These are phyloP conservation scores for Trichophyton mentagrophytes DNA, from an alignment of 2,329 filamentous ascomycete genomes.

Conservation along the genomic window DNA sequence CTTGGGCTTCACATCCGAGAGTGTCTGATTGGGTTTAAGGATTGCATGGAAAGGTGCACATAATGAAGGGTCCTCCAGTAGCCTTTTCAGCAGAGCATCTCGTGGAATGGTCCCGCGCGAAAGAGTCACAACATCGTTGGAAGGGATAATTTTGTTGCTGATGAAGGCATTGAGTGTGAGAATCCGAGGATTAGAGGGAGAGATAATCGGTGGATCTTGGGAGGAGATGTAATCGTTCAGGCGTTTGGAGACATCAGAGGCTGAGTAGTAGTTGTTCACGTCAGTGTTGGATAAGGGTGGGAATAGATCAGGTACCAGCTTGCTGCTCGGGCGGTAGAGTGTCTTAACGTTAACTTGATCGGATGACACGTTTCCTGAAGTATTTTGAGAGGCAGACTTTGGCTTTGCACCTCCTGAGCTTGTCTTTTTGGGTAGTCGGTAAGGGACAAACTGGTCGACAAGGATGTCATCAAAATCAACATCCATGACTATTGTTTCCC, in stretches of 20 bases:
- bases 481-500: conserved; percentile 51
- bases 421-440: conserved; percentile 44
- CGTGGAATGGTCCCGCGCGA: conserved; percentile 46
- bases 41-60: conserved; percentile 47
- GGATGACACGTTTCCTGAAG: conserved; percentile 16
- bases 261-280: conserved; percentile 44
- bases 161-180: conserved; percentile 51
- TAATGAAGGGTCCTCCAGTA: conserved; percentile 37
- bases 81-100: conserved; percentile 48
- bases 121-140: conserved; percentile 45
- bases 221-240: conserved; percentile 47
- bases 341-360: conserved; percentile 38
- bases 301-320: conserved; percentile 44
- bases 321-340: conserved; percentile 45
- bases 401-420: conserved; percentile 19
- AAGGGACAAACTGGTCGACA: conserved; percentile 47
- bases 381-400: conserved; percentile 27
- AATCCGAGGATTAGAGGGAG: conserved; percentile 47
- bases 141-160: conserved; percentile 48
- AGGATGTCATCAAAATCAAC: conserved; percentile 49
- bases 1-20: conserved; percentile 44
- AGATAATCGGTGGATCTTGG: conserved; percentile 41
- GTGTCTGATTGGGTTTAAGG: conserved; percentile 30
- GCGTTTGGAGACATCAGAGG: conserved; percentile 45
- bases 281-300: conserved; percentile 35